A percentile compares a stretch with the other conserved stretches of the same genome.
phyloP scores from a whole-genome alignment of 2,329 filamentous ascomycete species.

The Alternaria hordeiaustralica region DNA sequence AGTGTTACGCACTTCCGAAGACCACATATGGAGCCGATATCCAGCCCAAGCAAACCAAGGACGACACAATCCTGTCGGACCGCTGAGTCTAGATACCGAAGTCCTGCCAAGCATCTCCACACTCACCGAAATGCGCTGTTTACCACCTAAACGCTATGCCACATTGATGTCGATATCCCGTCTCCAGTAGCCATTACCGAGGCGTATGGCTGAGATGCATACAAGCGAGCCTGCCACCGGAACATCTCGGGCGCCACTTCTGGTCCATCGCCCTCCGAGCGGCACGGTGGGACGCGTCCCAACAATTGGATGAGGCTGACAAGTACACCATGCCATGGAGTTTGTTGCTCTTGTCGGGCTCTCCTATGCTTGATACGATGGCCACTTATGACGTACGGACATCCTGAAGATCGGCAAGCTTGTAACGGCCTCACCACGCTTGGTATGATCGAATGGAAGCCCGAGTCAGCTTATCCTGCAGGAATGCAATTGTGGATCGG shows the following conservation, averaged over 20 bases:
- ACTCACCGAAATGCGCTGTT: conserved; percentile 7
- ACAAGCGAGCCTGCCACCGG: conserved; percentile 17
- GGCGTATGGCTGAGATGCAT: conserved; percentile 14
- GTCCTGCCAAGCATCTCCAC: conserved; percentile 14
- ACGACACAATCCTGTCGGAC: conserved; percentile 2
- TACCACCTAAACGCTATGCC: conserved; percentile 11
- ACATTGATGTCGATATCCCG: conserved; percentile 12
- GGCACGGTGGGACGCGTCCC: conserved; percentile 9
- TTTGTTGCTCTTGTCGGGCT: background rate
- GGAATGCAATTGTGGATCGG: background rate
- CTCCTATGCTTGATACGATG: background rate
- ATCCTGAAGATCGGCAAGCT: conserved; percentile 13
- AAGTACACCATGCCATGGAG: background rate
- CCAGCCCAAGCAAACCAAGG: conserved; percentile 1
- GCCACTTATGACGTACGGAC: background rate
- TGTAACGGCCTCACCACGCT: conserved; percentile 8
- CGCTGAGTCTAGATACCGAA: conserved; percentile 12
- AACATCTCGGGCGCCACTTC: conserved; percentile 19
- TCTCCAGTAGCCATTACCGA: conserved; percentile 8
- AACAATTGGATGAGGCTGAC: conserved; percentile 11
- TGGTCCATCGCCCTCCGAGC: conserved; percentile 13
- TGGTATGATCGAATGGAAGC: conserved; percentile 1
- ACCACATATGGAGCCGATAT: background rate
- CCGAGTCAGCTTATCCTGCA: conserved; percentile 2
- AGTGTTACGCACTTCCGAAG: conserved; percentile 1